phyloP scores from a whole-genome alignment of 805 yeast genomes.

The Teunomyces funiuensis region DNA sequence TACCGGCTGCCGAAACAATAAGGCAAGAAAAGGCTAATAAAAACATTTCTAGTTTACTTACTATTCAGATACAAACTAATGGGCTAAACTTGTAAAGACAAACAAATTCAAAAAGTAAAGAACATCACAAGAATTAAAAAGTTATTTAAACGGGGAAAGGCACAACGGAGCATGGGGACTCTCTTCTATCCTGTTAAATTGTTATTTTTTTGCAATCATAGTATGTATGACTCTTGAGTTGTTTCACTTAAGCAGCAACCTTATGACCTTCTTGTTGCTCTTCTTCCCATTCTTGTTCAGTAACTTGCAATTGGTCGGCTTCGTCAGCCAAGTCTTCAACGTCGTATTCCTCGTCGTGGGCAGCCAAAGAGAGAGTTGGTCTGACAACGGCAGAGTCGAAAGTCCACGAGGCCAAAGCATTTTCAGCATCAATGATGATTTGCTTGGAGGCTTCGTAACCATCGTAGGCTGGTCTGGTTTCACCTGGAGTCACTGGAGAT shows the following conservation, averaged over 20 bases:
- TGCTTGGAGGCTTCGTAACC: constrained; percentile 98
- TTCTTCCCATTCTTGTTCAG: constrained; percentile 52
- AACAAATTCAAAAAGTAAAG: constrained; percentile 12
- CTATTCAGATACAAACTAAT: constrained; percentile 1
- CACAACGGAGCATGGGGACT: neutral
- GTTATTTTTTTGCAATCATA: constrained; percentile 4
- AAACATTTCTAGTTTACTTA: neutral
- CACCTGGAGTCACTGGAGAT: constrained; percentile 98
- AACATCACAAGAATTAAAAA: constrained; percentile 17
- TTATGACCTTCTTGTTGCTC: constrained; percentile 19
- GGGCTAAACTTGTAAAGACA: constrained; percentile 2
- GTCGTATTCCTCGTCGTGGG: constrained; percentile 51
- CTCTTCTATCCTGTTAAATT: constrained; percentile 1
- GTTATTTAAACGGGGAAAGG: constrained; percentile 8
- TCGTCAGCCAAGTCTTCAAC: constrained; percentile 45
- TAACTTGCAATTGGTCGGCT: constrained; percentile 47
- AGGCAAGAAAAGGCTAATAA: neutral
- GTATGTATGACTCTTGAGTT: constrained; percentile 3
- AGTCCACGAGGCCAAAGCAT: constrained; percentile 95
- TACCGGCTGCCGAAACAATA: too few relatives aligned
- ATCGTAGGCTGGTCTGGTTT: constrained; percentile 96
- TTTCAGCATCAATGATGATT: constrained; percentile 95
- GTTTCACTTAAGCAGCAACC: constrained; percentile 23
- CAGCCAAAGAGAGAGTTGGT: constrained; percentile 80
- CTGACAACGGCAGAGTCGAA: constrained; percentile 92